These are phyloP conservation scores for Boletus edulis DNA, from an alignment of 768 basidiomycete species.

Conservation along the genomic window DNA sequence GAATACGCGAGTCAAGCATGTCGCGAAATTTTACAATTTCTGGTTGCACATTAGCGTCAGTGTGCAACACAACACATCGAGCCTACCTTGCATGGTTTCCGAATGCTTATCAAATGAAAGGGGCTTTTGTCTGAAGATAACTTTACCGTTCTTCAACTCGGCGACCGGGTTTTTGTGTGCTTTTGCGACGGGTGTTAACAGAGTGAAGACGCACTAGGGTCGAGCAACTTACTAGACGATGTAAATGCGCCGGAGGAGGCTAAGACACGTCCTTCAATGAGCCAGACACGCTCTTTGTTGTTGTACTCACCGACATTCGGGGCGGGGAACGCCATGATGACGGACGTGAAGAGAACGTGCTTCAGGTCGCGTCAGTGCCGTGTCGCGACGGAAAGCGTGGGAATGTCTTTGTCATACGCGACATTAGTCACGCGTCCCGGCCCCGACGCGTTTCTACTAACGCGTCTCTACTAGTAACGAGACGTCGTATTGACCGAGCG, in stretches of 20 bases:
- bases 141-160: conserved; percentile 76
- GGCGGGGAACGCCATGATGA: conserved; percentile 22
- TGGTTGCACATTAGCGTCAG: conserved; percentile 26
- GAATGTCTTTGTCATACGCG: conserved; percentile 32
- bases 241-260: conserved; percentile 10
- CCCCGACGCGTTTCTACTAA: conserved; percentile 34
- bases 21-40: conserved; percentile 78
- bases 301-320: conserved; percentile 15
- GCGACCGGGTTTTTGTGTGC: conserved; percentile 43
- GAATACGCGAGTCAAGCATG: conserved; percentile 58
- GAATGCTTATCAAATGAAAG: conserved; percentile 74
- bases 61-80: not conserved
- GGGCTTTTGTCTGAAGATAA: conserved; percentile 72
- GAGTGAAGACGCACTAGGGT: not conserved
- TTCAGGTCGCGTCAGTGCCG: conserved; percentile 15
- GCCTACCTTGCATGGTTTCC: conserved; percentile 77
- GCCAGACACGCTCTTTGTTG: not conserved
- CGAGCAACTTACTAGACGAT: conserved; percentile 15
- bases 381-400: conserved; percentile 26
- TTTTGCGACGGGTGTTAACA: conserved; percentile 25
- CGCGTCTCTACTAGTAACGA: not conserved
- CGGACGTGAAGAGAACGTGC: conserved; percentile 8
- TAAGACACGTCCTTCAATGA: conserved; percentile 6
- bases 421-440: conserved; percentile 46
- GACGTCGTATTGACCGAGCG: not conserved